Percentiles rank a stretch among this genome's conserved stretches.
These are phyloP conservation scores for Kwoniella botswanensis DNA, from an alignment of 768 basidiomycete species.

Conservation along the genomic window DNA sequence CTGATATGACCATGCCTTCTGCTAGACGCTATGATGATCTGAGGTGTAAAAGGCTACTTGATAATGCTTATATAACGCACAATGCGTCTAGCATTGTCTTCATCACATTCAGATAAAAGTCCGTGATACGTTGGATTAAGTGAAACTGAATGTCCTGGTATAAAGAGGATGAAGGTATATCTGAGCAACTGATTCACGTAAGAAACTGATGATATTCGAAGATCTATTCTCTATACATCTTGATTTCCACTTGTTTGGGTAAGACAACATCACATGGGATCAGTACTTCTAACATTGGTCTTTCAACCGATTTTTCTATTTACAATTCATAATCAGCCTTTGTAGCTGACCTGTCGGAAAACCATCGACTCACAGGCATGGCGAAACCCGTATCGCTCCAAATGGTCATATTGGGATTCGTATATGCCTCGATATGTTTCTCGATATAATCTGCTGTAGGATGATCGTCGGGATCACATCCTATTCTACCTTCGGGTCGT, in stretches of 20 bases:
- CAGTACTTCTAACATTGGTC: neutral
- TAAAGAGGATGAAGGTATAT: too few species aligned
- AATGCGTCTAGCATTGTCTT: neutral
- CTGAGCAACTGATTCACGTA: too few species aligned
- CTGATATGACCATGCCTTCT: conserved; percentile 3
- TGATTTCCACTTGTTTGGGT: too few species aligned
- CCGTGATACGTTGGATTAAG: neutral
- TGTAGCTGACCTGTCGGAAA: neutral
- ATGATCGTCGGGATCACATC: conserved; percentile 76
- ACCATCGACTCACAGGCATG: conserved; percentile 67
- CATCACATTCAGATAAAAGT: neutral
- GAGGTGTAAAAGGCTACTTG: too few species aligned
- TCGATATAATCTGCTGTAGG: conserved; percentile 77
- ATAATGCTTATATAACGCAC: neutral
- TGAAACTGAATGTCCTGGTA: neutral
- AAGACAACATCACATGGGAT: neutral
- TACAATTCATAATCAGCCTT: neutral
- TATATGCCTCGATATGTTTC: conserved; percentile 68
- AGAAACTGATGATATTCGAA: too few species aligned
- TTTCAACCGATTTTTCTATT: neutral
- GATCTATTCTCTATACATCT: too few species aligned
- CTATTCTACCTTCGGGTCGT: conserved; percentile 68
- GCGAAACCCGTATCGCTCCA: conserved; percentile 77
- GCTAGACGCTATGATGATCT: neutral
- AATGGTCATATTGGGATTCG: conserved; percentile 80